Conservation (phyloP, 306 rosid species). For the Biancaea sappan region DNA sequence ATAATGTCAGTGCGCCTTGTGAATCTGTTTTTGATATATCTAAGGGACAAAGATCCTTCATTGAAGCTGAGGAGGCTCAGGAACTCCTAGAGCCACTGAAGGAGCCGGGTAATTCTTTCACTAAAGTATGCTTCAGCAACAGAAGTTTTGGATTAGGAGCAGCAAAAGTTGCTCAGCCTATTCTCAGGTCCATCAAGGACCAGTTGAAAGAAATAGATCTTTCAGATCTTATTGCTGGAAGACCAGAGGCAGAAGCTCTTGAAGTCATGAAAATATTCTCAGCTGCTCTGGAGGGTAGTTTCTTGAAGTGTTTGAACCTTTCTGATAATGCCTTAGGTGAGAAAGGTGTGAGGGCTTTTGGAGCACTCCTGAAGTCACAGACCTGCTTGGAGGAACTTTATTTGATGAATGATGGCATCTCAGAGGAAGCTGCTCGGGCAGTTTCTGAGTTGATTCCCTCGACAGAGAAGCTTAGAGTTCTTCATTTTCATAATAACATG, state of each 20-base stretch:
- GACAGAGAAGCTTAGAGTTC: conserved; percentile 61
- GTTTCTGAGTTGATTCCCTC: conserved; percentile 67
- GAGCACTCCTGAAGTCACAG: conserved; percentile 65
- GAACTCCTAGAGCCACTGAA: conserved; percentile 70
- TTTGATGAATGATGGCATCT: conserved; percentile 68
- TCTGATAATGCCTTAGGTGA: conserved; percentile 73
- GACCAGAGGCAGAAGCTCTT: conserved; percentile 67
- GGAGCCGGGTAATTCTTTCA: conserved; percentile 72
- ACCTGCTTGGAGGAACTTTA: conserved; percentile 65
- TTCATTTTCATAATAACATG: conserved; percentile 72
- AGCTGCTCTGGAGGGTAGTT: conserved; percentile 60
- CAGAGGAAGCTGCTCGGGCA: conserved; percentile 71
- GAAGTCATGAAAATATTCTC: conserved; percentile 64
- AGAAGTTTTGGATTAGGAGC: conserved; percentile 70
- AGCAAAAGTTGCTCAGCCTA: conserved; percentile 57
- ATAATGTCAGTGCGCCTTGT: conserved; percentile 28
- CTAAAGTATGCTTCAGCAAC: conserved; percentile 94
- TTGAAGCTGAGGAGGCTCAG: conserved; percentile 81
- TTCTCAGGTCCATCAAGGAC: conserved; percentile 58
- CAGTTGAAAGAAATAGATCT: conserved; percentile 70
- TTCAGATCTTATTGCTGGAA: conserved; percentile 72
- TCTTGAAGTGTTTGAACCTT: conserved; percentile 58
- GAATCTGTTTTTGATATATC: conserved; percentile 80
- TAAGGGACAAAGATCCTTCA: conserved; percentile 68
- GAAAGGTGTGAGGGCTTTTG: conserved; percentile 74